Conservation (phyloP, 495 filamentous ascomycete species). For the Tuber aestivum region DNA sequence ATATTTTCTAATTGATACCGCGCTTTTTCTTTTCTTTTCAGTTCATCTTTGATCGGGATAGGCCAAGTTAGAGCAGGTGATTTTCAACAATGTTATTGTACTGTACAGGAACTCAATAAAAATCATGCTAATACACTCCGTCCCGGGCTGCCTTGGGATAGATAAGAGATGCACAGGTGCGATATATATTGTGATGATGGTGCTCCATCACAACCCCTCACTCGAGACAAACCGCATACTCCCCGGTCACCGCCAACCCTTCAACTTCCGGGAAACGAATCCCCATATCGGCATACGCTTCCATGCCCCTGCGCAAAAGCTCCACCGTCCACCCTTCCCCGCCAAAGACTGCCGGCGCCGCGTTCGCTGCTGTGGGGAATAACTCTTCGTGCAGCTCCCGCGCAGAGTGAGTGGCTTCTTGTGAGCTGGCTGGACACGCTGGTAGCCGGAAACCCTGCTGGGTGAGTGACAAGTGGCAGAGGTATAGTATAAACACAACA, state of each 20-base stretch:
- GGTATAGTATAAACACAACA: conserved; percentile 34
- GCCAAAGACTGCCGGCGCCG: conserved; percentile 32
- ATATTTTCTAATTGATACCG: neutral
- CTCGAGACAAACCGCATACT: conserved; percentile 20
- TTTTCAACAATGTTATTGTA: neutral
- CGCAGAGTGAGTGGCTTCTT: conserved; percentile 17
- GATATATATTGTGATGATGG: neutral
- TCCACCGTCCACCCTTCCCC: conserved; percentile 27
- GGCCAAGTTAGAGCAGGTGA: neutral
- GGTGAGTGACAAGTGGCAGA: conserved; percentile 33
- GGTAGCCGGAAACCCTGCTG: neutral
- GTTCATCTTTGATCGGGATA: neutral
- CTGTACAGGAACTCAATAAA: neutral
- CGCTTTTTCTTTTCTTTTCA: neutral
- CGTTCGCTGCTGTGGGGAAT: conserved; percentile 23
- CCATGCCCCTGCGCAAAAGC: conserved; percentile 35
- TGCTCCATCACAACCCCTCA: conserved; percentile 1
- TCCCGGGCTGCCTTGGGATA: neutral
- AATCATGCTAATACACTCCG: neutral
- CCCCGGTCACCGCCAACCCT: conserved; percentile 16
- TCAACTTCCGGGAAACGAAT: conserved; percentile 12
- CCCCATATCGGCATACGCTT: conserved; percentile 19
- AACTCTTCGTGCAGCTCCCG: conserved; percentile 24
- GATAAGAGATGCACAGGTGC: neutral
- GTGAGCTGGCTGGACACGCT: neutral